These are phyloP conservation scores for Pichia deserticola DNA, from an alignment of 805 yeast species.

Conservation along the genomic window DNA sequence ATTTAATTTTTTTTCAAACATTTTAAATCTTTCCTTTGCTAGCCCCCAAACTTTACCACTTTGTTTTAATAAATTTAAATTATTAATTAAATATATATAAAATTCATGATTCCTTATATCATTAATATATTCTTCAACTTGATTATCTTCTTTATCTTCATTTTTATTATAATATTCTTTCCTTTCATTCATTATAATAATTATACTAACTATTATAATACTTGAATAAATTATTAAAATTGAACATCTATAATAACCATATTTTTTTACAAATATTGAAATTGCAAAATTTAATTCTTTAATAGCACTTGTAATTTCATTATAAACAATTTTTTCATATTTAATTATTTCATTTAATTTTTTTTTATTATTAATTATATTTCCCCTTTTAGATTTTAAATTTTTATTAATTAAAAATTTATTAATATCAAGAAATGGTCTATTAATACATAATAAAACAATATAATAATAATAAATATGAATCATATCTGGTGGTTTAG, in stretches of 20 bases:
- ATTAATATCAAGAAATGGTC: conserved; percentile 37
- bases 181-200: conserved; percentile 2
- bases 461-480: conserved; percentile 54
- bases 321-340: conserved; percentile 1
- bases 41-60: conserved; percentile 41
- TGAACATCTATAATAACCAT: conserved; percentile 37
- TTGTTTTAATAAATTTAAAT: conserved; percentile 34
- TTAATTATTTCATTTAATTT: too few relatives aligned
- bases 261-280: conserved; percentile 30
- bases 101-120: not conserved
- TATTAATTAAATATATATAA: conserved; percentile 28
- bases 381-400: not conserved
- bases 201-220: conserved; percentile 25
- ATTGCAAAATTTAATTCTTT: conserved; percentile 36
- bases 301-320: conserved; percentile 33
- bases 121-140: conserved; percentile 12
- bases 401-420: not conserved
- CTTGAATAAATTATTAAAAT: conserved; percentile 41
- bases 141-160: conserved; percentile 14
- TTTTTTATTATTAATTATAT: too few relatives aligned
- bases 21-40: conserved; percentile 37
- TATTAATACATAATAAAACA: conserved; percentile 48
- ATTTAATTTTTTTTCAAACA: conserved; percentile 31
- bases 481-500: conserved; percentile 43
- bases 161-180: not conserved